Evolutionary conservation across 1,284 basidiomycete genomes (phyloP), one percentile per base, ranked within the genome.

Genomic region (Cerioporus squamosus): DNA sequence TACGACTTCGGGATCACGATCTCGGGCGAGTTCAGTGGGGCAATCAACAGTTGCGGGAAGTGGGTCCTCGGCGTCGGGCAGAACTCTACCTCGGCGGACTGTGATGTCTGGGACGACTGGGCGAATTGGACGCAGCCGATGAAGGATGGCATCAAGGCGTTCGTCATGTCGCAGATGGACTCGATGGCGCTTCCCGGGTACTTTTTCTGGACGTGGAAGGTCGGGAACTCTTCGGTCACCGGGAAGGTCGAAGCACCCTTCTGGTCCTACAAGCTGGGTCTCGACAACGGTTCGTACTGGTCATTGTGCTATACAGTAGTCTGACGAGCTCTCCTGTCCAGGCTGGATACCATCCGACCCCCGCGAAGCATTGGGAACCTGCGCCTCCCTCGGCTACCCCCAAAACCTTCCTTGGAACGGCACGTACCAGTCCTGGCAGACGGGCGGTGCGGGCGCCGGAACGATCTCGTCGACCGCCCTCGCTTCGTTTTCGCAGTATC

Each of bases 291-390:
- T 68, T n/a, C 5, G 29, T 2, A 7, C 29, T 29, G 8, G 63
- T 36, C 33, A 9, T 33, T 33, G 12, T 36, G 33, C 12, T 2
- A 12, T 36, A 17, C 33, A 14, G 15, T 36, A 14, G 33, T 36
- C 33, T 36, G 12, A 36, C 33, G 2, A 14, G 1, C 33, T 36
- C 33, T 4, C 14, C 2, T 17, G 9, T 10, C 0, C 26, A 68
- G 93, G 92, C 9, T 95, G 87, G 86, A 86, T 94, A 57, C 91
- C 92, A 5, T 75, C 73, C 3, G 90, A 95, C 71, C 93, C 93
- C 17, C 79, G 92, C 55, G 74, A 72, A 12, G 84, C 86, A 1
- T 59, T 79, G 22, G 93, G 93, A 6, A 79, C 75, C n/a, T 95
- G 93, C 67, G 77, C 72, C 23, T 72, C 77, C 6, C 72, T 85